Percentiles rank a stretch among this genome's conserved stretches.
phyloP scores from a whole-genome alignment of 2,329 filamentous ascomycete genomes.

The Penicillium oxalicum region DNA sequence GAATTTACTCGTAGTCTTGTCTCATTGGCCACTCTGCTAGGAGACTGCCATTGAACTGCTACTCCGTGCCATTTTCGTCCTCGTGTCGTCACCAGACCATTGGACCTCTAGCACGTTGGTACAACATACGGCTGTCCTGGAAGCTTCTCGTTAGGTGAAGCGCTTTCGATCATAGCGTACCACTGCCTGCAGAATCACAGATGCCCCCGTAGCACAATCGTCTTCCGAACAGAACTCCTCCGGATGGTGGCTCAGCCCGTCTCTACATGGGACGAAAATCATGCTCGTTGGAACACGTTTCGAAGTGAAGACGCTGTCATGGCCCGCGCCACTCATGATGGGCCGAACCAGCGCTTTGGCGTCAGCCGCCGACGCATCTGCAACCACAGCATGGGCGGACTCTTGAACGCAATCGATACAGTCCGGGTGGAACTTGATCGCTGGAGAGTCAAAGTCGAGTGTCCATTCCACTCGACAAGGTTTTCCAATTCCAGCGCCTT shows the following conservation, averaged over 20 bases:
- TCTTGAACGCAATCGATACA: conserved; percentile 61
- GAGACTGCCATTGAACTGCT: not conserved
- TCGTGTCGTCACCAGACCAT: no score
- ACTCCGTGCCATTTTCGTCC: no score
- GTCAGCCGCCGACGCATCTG: conserved; percentile 39
- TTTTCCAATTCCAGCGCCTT: conserved; percentile 48
- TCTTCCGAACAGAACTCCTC: conserved; percentile 56
- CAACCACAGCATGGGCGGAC: conserved; percentile 54
- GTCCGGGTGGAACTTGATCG: conserved; percentile 59
- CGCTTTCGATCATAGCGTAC: conserved; percentile 36
- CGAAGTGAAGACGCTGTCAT: conserved; percentile 59
- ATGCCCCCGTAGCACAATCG: conserved; percentile 53
- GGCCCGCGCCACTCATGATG: conserved; percentile 60
- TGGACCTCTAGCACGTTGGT: no score
- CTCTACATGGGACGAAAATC: conserved; percentile 61
- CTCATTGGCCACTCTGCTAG: no score
- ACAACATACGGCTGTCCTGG: no score
- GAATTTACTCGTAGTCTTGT: conserved; percentile 1
- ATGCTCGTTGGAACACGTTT: conserved; percentile 57
- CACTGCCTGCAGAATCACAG: conserved; percentile 33
- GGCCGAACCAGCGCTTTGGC: conserved; percentile 42
- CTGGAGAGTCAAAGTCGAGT: conserved; percentile 56
- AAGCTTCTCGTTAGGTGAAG: conserved; percentile 26
- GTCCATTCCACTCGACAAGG: conserved; percentile 53
- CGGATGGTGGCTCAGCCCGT: conserved; percentile 60